Base-by-base conservation (phyloP, 2,329 filamentous ascomycete species). In the Knufia petricola region DNA sequence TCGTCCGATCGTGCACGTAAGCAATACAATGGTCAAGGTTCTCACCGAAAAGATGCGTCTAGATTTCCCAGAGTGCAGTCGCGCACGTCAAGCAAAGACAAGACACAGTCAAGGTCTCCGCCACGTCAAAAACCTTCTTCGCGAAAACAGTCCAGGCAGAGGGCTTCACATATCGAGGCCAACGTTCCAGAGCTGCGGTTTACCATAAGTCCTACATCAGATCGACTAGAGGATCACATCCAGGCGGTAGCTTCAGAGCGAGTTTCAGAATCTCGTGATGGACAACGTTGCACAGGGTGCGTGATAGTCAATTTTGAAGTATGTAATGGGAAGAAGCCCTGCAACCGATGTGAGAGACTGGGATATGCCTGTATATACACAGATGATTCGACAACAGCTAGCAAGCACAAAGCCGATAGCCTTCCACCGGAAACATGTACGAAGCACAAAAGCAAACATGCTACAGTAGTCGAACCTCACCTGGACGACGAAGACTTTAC, bases 261-360 rank as follows among this genome's bases (percentile, higher is more conserved):
- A 21, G n/a, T 8, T 19, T 24, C 19, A 19, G 30, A 46, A 13
- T 23, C 31, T 21, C 19, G 34, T 13, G 36, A 17, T 19, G 19
- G 3, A 26, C 44, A 21, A 8, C 4, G 24, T 13, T 47, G 44
- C 23, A 39, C 21, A 12, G 34, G 20, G 17, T 47, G 44, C 24
- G 28, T 28, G n/a, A 23, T 23, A 20, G 17, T 12, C 15, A 38
- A 38, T 38, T 7, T n/a, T n/a, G n/a, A 38, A n/a, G 34, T 26
- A n/a, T 47, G 44, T 39, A 34, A 47, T 32, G 23, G 44, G 13
- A 21, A 39, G 12, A 17, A 28, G 21, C 44, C 44, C 15, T 47
- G 44, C 24, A 39, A 30, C 28, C 34, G 34, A 38, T 47, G 44
- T 38, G n/a, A 12, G 13, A 30, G 23, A 23, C 34, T 34, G 10